phyloP scores from a whole-genome alignment of 257 asterid genomes.

The Rubia yunnanensis region DNA sequence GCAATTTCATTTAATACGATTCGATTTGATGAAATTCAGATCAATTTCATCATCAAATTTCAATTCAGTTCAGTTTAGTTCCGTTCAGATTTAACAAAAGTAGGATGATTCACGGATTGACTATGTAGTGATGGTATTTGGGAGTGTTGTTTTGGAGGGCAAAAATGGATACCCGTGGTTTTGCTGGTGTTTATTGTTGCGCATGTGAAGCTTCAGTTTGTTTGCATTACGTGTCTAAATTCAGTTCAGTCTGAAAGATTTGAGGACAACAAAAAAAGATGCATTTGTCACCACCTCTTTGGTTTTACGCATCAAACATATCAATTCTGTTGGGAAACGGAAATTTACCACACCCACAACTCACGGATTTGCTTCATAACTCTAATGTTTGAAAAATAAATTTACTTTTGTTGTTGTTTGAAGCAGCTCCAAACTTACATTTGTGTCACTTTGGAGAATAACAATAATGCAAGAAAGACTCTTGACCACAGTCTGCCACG shows the following conservation, averaged over 20 bases:
- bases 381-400: neutral
- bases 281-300: conserved; percentile 13
- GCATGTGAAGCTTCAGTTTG: conserved; percentile 40
- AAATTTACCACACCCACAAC: conserved; percentile 2
- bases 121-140: conserved; percentile 22
- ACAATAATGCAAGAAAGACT: neutral
- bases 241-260: neutral
- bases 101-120: conserved; percentile 29
- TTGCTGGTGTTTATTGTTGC: conserved; percentile 22
- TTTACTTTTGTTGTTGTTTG: conserved; percentile 1
- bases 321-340: conserved; percentile 7
- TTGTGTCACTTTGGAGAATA: neutral
- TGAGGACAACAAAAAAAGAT: conserved; percentile 1
- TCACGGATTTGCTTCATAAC: conserved; percentile 23
- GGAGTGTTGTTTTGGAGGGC: conserved; percentile 1
- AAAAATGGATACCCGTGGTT: neutral
- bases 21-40: too few relatives aligned
- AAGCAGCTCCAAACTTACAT: neutral
- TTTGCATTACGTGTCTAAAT: conserved; percentile 21
- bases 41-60: too few relatives aligned
- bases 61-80: neutral
- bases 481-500: neutral
- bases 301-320: conserved; percentile 4
- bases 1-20: too few relatives aligned
- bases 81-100: too few relatives aligned